phyloP scores from a whole-genome alignment of 495 filamentous ascomycete genomes.

The Paragyromitra xinjiangensis region DNA sequence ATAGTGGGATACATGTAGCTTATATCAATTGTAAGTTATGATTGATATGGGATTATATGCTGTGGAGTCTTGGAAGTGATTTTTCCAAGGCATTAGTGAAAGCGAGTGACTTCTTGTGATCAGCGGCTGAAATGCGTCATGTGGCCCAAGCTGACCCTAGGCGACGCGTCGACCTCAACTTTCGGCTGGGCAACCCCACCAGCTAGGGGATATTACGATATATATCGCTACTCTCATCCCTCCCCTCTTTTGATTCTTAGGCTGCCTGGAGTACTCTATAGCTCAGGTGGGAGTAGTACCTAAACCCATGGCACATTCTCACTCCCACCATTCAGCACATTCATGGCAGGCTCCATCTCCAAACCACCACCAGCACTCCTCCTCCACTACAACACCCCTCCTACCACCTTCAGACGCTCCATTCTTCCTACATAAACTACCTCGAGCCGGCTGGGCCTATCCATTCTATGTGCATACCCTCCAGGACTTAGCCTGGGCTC shows the following conservation, averaged over 20 bases:
- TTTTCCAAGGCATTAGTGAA: too few relatives aligned
- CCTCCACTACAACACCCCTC: constrained; percentile 42
- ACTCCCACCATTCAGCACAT: constrained; percentile 13
- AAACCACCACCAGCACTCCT: constrained; percentile 14
- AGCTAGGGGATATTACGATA: neutral
- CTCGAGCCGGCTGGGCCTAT: constrained; percentile 44
- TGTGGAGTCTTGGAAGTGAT: too few relatives aligned
- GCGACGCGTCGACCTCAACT: neutral
- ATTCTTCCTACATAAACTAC: constrained; percentile 43
- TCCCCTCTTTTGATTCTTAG: neutral
- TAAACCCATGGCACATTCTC: constrained; percentile 9
- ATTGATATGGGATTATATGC: too few relatives aligned
- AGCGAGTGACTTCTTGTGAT: constrained; percentile 10
- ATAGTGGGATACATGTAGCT: too few relatives aligned
- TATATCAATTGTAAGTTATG: too few relatives aligned
- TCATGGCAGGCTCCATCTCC: constrained; percentile 21
- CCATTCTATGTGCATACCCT: constrained; percentile 37
- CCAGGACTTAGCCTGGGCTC: neutral
- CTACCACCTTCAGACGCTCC: constrained; percentile 32
- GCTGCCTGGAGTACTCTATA: neutral
- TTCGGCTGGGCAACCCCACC: neutral
- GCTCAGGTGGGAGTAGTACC: too few relatives aligned
- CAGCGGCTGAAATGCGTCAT: neutral
- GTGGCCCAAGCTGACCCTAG: neutral
- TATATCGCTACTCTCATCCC: neutral